Evolutionary conservation across 2,329 filamentous ascomycete species (phyloP).

Genomic region (Neurospora sp.): DNA sequence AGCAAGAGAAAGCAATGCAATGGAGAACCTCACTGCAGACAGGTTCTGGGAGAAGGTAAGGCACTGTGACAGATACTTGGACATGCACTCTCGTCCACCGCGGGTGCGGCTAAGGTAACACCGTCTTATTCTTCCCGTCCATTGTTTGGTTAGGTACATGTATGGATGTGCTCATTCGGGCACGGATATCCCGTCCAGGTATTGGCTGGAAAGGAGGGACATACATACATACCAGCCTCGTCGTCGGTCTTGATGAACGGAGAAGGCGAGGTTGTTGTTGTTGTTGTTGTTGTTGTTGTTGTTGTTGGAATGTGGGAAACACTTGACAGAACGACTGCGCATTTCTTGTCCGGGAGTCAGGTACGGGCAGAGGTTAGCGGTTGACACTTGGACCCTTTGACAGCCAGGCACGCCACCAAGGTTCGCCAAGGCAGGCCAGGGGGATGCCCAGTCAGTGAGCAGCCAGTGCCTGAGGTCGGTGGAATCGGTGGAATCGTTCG

Average conservation of each 20-base stretch:
- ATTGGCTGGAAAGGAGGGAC: not conserved
- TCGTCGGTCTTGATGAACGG: constrained; percentile 17
- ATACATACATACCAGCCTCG: constrained; percentile 15
- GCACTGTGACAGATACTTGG: not conserved
- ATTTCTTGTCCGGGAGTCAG: constrained; percentile 13
- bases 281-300: constrained; percentile 3
- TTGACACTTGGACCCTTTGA: not conserved
- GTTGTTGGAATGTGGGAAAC: constrained; percentile 16
- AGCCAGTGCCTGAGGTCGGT: not conserved
- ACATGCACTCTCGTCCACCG: not conserved
- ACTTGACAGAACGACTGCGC: constrained; percentile 19
- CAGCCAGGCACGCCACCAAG: not conserved
- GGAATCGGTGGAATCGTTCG: not conserved
- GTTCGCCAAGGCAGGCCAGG: not conserved
- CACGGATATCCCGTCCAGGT: not conserved
- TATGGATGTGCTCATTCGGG: not conserved
- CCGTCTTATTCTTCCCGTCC: not conserved
- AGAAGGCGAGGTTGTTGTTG: constrained; percentile 11
- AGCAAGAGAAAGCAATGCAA: not conserved
- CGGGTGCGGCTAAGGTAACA: not conserved
- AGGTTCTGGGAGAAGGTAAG: not conserved
- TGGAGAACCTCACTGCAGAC: not conserved
- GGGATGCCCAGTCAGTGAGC: not conserved
- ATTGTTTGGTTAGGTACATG: not conserved
- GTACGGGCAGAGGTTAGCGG: not conserved